These are phyloP conservation scores for Aspergillus costaricaensis DNA, from an alignment of 2,329 filamentous ascomycete genomes.

Conservation along the genomic window DNA sequence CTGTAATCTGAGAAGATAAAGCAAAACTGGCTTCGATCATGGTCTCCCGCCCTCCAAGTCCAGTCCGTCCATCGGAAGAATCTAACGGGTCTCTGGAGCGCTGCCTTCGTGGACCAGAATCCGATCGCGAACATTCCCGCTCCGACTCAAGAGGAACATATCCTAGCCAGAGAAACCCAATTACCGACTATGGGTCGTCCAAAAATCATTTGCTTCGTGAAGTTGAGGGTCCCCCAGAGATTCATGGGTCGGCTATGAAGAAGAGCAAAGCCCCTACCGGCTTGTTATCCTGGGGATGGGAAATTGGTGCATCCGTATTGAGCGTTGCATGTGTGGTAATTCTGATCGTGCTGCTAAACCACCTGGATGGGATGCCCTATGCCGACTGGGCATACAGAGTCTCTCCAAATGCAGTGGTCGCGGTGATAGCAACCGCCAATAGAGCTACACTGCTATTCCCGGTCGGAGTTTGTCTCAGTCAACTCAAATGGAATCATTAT, in stretches of 20 bases:
- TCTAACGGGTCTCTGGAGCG: too few relatives aligned
- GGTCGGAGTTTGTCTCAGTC: conserved; percentile 17
- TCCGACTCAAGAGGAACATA: too few relatives aligned
- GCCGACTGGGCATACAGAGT: conserved; percentile 9
- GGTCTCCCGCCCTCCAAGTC: too few relatives aligned
- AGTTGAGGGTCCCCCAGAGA: not conserved
- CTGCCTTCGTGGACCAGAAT: too few relatives aligned
- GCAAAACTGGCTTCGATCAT: too few relatives aligned
- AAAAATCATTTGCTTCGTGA: not conserved
- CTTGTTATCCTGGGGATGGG: not conserved
- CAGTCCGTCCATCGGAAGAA: too few relatives aligned
- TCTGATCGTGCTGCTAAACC: not conserved
- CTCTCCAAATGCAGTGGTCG: conserved; percentile 20
- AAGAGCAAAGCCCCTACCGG: not conserved
- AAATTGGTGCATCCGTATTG: not conserved
- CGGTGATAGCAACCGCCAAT: conserved; percentile 18
- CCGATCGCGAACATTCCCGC: too few relatives aligned
- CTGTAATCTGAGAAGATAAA: too few relatives aligned
- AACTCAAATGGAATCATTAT: conserved; percentile 22
- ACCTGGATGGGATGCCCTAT: not conserved
- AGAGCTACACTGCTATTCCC: conserved; percentile 16
- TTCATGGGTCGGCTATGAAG: not conserved
- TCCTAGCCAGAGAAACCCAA: too few relatives aligned
- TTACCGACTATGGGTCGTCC: too few relatives aligned
- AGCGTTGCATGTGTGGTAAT: not conserved